phyloP scores from a whole-genome alignment of 495 filamentous ascomycete species.

The Annulohypoxylon moriforme region DNA sequence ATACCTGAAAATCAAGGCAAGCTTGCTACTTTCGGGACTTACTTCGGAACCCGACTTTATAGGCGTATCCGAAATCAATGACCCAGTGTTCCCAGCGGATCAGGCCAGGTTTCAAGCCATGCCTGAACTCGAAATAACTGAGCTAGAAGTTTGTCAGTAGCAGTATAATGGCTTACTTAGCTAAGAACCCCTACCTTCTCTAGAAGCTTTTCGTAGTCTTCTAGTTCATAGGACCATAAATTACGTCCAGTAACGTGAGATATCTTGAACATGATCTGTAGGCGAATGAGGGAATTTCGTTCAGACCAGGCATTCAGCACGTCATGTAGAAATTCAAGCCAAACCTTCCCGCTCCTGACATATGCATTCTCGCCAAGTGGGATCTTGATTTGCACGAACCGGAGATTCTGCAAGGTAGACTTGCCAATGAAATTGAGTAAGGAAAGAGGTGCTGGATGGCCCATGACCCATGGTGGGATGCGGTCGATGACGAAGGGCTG shows the following conservation, averaged over 20 bases:
- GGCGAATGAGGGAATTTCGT: constrained; percentile 43
- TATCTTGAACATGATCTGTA: constrained; percentile 49
- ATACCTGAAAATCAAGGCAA: background rate
- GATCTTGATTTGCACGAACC: constrained; percentile 48
- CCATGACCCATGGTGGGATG: constrained; percentile 54
- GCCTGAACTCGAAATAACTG: constrained; percentile 41
- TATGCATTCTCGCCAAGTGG: constrained; percentile 45
- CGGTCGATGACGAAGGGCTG: constrained; percentile 49
- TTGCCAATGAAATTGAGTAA: constrained; percentile 47
- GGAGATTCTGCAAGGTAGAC: constrained; percentile 47
- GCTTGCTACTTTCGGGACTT: constrained; percentile 12
- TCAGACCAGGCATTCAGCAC: constrained; percentile 43
- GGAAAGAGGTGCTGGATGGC: constrained; percentile 37
- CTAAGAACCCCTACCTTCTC: constrained; percentile 22
- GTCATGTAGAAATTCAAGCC: constrained; percentile 39
- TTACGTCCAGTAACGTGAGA: constrained; percentile 33
- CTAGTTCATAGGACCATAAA: constrained; percentile 44
- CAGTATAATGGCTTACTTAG: background rate
- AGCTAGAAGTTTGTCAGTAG: constrained; percentile 29
- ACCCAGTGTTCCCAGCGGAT: constrained; percentile 50
- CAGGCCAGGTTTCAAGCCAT: constrained; percentile 39
- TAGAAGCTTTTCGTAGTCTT: constrained; percentile 37
- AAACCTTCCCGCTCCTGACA: constrained; percentile 47
- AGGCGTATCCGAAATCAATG: constrained; percentile 44
- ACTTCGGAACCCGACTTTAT: constrained; percentile 41